These are phyloP conservation scores for Niebla homalea DNA, from an alignment of 495 filamentous ascomycete genomes.

Conservation along the genomic window DNA sequence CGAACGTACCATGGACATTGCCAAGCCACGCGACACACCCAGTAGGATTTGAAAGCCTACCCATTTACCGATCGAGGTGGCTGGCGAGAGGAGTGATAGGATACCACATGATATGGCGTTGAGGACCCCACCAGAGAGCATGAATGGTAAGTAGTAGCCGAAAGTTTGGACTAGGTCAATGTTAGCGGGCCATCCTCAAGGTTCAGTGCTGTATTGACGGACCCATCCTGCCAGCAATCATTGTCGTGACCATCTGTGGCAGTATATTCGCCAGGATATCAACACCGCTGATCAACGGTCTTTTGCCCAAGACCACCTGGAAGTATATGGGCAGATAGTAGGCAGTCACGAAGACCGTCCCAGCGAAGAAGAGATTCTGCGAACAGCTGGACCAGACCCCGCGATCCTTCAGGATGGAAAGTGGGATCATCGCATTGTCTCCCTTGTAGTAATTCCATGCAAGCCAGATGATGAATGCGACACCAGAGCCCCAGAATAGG, in stretches of 20 bases:
- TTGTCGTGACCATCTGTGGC: neutral
- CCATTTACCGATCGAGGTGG: conserved; percentile 36
- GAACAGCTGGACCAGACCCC: conserved; percentile 3
- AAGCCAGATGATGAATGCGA: conserved; percentile 23
- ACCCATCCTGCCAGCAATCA: neutral
- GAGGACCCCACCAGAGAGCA: conserved; percentile 2
- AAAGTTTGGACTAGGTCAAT: conserved; percentile 12
- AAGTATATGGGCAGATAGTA: conserved; percentile 52
- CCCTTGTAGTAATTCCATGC: conserved; percentile 28
- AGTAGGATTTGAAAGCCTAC: conserved; percentile 45
- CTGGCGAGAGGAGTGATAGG: conserved; percentile 35
- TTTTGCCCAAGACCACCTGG: conserved; percentile 33
- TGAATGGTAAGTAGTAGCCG: conserved; percentile 10
- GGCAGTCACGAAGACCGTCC: neutral
- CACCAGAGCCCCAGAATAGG: conserved; percentile 29
- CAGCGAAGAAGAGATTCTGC: conserved; percentile 12
- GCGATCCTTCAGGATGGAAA: conserved; percentile 2
- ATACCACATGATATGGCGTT: conserved; percentile 28
- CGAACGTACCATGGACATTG: neutral
- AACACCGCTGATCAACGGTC: conserved; percentile 35
- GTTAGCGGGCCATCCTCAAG: conserved; percentile 15
- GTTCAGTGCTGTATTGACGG: neutral
- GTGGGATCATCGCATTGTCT: conserved; percentile 31
- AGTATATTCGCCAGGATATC: conserved; percentile 38
- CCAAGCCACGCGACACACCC: conserved; percentile 5